Conservation (phyloP, 805 yeast genomes). For the Candida ovalis region DNA sequence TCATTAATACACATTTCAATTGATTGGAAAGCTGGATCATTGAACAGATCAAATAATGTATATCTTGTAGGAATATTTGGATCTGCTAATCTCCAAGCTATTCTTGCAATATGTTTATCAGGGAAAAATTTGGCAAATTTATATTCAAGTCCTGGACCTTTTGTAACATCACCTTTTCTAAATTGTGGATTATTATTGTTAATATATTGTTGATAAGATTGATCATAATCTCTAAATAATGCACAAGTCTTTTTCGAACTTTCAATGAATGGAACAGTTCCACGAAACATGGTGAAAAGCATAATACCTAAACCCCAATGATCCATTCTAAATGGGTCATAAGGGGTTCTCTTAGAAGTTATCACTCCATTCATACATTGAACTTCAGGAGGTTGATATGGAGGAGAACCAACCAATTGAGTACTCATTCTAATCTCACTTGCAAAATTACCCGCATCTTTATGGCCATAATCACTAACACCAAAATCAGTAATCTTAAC, state of each 20-base stretch:
- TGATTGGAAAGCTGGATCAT: constrained; percentile 63
- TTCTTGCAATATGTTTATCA: constrained; percentile 59
- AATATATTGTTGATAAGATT: constrained; percentile 35
- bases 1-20: constrained; percentile 66
- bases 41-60: constrained; percentile 51
- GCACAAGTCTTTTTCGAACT: constrained; percentile 43
- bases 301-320: constrained; percentile 74
- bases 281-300: constrained; percentile 57
- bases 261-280: constrained; percentile 57
- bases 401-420: constrained; percentile 77
- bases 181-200: constrained; percentile 34
- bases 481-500: constrained; percentile 93
- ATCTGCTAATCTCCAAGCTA: constrained; percentile 77
- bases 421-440: constrained; percentile 39
- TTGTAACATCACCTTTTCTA: constrained; percentile 39
- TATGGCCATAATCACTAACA: constrained; percentile 70
- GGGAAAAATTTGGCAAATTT: constrained; percentile 64
- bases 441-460: constrained; percentile 47
- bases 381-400: constrained; percentile 81
- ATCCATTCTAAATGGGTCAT: constrained; percentile 70
- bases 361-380: constrained; percentile 44
- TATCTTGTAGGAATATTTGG: constrained; percentile 56
- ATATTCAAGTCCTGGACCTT: constrained; percentile 73
- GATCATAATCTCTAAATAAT: constrained; percentile 55
- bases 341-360: constrained; percentile 33